These are phyloP conservation scores for Cinnamomum chago DNA, from an alignment of 164 flowering plant species.

Conservation along the genomic window DNA sequence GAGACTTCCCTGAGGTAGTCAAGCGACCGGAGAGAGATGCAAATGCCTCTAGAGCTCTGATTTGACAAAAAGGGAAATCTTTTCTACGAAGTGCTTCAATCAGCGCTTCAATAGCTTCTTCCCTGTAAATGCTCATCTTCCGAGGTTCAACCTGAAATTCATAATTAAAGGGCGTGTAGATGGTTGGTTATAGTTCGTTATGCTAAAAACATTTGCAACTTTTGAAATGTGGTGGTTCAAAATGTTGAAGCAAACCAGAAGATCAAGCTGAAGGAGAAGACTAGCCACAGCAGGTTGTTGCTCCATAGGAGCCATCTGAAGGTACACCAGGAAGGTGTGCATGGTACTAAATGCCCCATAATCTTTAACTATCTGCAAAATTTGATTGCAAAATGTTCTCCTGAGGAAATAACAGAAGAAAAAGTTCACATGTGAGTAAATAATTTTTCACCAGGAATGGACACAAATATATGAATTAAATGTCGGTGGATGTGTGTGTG, in stretches of 20 bases:
- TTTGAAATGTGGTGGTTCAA: neutral
- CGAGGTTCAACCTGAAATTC: conserved; percentile 56
- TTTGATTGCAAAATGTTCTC: conserved; percentile 54
- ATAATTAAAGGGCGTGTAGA: neutral
- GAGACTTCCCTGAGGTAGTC: conserved; percentile 45
- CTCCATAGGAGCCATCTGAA: conserved; percentile 80
- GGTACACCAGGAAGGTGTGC: conserved; percentile 71
- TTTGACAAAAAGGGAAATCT: conserved; percentile 52
- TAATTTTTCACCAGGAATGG: neutral
- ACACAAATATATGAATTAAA: neutral
- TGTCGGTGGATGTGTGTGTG: neutral
- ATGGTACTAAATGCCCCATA: conserved; percentile 77
- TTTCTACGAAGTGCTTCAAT: conserved; percentile 56
- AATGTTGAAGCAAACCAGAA: conserved; percentile 45
- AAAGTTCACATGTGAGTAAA: neutral
- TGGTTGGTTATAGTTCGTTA: neutral
- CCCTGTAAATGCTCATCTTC: conserved; percentile 82
- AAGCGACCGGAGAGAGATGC: conserved; percentile 50
- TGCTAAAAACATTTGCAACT: neutral
- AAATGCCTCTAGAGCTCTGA: conserved; percentile 52
- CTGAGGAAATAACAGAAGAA: conserved; percentile 29
- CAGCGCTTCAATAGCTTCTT: conserved; percentile 64
- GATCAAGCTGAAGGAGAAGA: conserved; percentile 82
- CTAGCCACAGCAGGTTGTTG: conserved; percentile 59
- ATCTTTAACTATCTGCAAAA: conserved; percentile 54